Conservation (phyloP, 768 basidiomycete species). For the Kwoniella botswanensis region DNA sequence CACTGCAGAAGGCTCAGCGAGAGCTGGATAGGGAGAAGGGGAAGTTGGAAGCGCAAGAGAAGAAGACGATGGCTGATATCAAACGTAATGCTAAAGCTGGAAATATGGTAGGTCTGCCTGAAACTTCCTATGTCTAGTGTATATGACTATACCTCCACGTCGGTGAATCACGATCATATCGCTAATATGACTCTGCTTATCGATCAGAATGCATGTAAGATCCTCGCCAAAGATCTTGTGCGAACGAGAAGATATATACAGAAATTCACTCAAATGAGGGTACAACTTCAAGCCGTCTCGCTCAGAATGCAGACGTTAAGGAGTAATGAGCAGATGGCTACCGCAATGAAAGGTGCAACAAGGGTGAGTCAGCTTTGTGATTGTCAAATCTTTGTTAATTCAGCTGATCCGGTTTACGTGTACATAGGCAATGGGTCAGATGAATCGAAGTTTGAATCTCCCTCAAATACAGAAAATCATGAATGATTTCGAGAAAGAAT, state of each 20-base stretch:
- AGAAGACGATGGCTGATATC: constrained; percentile 93
- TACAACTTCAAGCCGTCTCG: constrained; percentile 93
- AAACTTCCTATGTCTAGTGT: background rate
- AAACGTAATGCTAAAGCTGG: constrained; percentile 95
- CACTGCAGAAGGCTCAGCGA: constrained; percentile 93
- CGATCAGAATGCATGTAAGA: constrained; percentile 93
- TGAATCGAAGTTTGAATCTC: constrained; percentile 95
- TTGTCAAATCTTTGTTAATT: background rate
- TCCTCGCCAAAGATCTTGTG: constrained; percentile 98
- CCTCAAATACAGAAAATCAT: constrained; percentile 92
- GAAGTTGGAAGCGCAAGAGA: constrained; percentile 90
- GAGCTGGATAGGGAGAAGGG: constrained; percentile 94
- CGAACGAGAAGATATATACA: constrained; percentile 92
- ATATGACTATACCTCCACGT: too few species aligned
- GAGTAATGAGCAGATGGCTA: constrained; percentile 99
- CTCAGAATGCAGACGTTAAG: constrained; percentile 93
- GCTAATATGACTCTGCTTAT: constrained; percentile 13
- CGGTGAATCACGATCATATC: background rate
- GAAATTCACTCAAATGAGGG: constrained; percentile 99
- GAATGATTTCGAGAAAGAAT: constrained; percentile 98
- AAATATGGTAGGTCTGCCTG: constrained; percentile 71
- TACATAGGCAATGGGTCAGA: constrained; percentile 89
- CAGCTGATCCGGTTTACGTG: background rate
- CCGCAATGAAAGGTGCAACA: constrained; percentile 97
- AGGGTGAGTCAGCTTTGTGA: constrained; percentile 65